Evolutionary conservation across 352 stramenopile species (phyloP).

Genomic region (Phytopythium sindhum): DNA sequence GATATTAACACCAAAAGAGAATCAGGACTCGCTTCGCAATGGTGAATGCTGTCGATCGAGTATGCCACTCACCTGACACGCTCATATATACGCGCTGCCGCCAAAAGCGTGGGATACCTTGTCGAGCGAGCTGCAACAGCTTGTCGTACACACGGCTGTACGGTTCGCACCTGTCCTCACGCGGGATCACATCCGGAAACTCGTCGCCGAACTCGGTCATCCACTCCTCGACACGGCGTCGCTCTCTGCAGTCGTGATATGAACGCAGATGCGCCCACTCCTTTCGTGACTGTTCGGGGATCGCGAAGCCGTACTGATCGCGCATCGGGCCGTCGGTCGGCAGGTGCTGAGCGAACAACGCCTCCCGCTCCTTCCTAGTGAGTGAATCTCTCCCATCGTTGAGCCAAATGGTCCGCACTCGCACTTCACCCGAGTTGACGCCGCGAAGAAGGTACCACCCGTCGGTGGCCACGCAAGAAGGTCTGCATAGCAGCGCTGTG

Average conservation of each 20-base stretch:
- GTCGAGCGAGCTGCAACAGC: constrained; percentile 32
- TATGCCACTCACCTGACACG: constrained; percentile 33
- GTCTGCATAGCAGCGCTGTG: constrained; percentile 29
- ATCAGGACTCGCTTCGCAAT: background rate
- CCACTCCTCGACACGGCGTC: constrained; percentile 67
- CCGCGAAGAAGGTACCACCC: constrained; percentile 49
- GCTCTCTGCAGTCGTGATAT: constrained; percentile 72
- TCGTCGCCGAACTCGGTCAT: constrained; percentile 42
- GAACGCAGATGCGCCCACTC: constrained; percentile 65
- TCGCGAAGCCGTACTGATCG: constrained; percentile 70
- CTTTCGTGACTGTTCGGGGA: constrained; percentile 27
- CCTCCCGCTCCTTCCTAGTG: constrained; percentile 22
- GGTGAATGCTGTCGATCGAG: background rate
- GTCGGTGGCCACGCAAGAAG: constrained; percentile 38
- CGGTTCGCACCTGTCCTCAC: background rate
- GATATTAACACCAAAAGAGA: background rate
- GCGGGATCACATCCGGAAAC: constrained; percentile 32
- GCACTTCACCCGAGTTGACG: constrained; percentile 54
- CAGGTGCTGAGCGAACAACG: constrained; percentile 37
- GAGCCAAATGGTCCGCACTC: constrained; percentile 56
- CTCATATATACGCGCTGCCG: constrained; percentile 71
- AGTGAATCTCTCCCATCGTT: constrained; percentile 15
- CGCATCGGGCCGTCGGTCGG: constrained; percentile 26
- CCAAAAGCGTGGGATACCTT: constrained; percentile 60
- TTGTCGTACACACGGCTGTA: background rate